phyloP scores from a whole-genome alignment of 257 asterid genomes.

The Leonotis leonurus region DNA sequence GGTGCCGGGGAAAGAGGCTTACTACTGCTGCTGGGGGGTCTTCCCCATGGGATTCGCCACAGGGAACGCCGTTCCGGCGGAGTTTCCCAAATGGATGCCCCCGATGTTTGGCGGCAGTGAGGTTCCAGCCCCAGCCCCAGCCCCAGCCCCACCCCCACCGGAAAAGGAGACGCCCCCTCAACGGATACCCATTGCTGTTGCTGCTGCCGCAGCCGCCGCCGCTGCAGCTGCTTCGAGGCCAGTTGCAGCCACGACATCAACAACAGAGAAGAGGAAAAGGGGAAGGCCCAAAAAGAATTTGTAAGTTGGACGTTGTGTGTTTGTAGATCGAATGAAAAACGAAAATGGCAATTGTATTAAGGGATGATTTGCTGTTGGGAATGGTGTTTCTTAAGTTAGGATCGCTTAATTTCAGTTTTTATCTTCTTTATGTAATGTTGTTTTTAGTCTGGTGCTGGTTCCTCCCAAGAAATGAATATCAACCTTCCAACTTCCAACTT shows the following conservation, averaged over 20 bases:
- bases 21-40: conserved; percentile 83
- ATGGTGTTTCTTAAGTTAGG: not conserved
- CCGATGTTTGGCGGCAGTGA: conserved; percentile 34
- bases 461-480: not conserved
- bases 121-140: not conserved
- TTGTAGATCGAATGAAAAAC: conserved; percentile 8
- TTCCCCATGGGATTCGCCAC: conserved; percentile 71
- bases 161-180: not conserved
- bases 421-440: not conserved
- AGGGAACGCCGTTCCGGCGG: conserved; percentile 26
- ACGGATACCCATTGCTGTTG: not conserved
- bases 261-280: conserved; percentile 42
- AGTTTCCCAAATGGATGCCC: conserved; percentile 84
- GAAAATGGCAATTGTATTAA: not conserved
- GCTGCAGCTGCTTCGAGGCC: not conserved
- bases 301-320: conserved; percentile 1
- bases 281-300: conserved; percentile 63
- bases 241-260: not conserved
- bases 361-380: not conserved
- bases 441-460: not conserved
- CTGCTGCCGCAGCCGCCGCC: not conserved
- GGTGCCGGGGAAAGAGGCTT: conserved; percentile 78
- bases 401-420: not conserved
- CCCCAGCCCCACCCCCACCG: not conserved
- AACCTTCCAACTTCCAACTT: too few species aligned